Evolutionary conservation across 768 basidiomycete species (phyloP), one percentile per base, ranked within the genome.

Genomic region (Crucibulum laeve): DNA sequence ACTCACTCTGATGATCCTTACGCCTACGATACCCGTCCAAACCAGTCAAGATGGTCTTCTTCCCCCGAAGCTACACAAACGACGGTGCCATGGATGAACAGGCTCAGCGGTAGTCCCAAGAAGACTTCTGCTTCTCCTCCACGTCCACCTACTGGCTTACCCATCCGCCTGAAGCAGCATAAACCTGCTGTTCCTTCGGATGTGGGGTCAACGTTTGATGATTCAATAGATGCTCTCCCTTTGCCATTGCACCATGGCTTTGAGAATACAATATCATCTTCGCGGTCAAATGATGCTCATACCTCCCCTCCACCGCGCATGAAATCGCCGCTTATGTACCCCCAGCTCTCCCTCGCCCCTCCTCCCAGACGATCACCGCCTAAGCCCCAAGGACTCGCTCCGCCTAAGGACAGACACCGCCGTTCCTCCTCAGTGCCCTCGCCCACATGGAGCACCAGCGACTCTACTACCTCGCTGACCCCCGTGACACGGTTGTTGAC

Each of bases 401-500:
- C 24, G 18, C 38, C 35, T 18, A 10, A 36, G 11, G 35, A 36
- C 35, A 36, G 7, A 6, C 35, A 36, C 35, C 7, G 35, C 8
- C 35, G 35, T 7, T 11, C 52, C n/a, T 53, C 57, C 11, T 45
- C 58, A 25, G 55, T 50, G 6, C 50, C 60, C 34, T 32, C 47
- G 38, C 22, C 48, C 47, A 50, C 38, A 32, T 25, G 34, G 45
- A 40, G 40, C 26, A 19, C 13, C 24, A 21, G 23, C 50, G 39
- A 53, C 48, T 42, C 39, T 48, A 39, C 50, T 32, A 22, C 45
- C 42, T 40, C 57, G 35, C 15, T 43, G 37, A 68, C 64, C 24
- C 72, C 76, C 10, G 64, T 73, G 26, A 72, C 73, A 39, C 63
- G 71, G 32, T 62, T 73, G 44, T 60, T 73, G 49, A 72, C 74